A percentile compares a stretch with the other conserved stretches of the same genome.
phyloP scores from a whole-genome alignment of 768 basidiomycete genomes.

The Mycena galericulata region DNA sequence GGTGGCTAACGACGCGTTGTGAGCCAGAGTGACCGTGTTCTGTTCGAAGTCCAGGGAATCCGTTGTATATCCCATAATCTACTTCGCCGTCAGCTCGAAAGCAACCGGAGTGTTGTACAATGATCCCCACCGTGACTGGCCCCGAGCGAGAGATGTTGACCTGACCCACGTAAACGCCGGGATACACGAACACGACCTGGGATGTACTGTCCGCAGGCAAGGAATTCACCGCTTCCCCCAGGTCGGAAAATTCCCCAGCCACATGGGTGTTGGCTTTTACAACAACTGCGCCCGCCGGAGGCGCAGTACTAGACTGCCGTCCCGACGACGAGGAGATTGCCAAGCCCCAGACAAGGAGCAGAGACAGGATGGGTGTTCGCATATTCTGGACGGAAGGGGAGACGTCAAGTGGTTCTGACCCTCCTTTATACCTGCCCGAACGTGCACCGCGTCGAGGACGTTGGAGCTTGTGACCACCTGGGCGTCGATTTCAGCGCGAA shows the following conservation, averaged over 20 bases:
- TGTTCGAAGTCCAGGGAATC: constrained; percentile 22
- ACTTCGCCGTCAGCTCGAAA: background rate
- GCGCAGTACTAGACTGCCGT: constrained; percentile 15
- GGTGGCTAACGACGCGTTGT: constrained; percentile 31
- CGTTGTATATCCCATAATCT: constrained; percentile 39
- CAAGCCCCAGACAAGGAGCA: background rate
- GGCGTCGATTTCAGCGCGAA: too few species aligned
- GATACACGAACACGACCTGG: constrained; percentile 43
- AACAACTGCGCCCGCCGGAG: constrained; percentile 39
- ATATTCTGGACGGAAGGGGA: background rate
- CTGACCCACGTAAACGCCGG: constrained; percentile 42
- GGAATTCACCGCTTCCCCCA: constrained; percentile 40
- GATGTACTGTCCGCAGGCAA: constrained; percentile 37
- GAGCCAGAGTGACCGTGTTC: constrained; percentile 34
- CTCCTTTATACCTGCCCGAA: background rate
- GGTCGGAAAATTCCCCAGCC: constrained; percentile 35
- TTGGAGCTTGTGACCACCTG: constrained; percentile 17
- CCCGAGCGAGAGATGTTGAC: constrained; percentile 42
- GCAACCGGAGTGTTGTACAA: background rate
- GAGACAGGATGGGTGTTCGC: background rate
- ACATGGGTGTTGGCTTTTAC: constrained; percentile 34
- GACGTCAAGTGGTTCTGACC: background rate
- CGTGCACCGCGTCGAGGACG: background rate
- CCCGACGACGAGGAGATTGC: background rate
- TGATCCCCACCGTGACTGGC: constrained; percentile 36